Percentiles rank a stretch among this genome's conserved stretches.
Evolutionary conservation across 306 rosid species (phyloP).

Genomic region (Prosopis cineraria): DNA sequence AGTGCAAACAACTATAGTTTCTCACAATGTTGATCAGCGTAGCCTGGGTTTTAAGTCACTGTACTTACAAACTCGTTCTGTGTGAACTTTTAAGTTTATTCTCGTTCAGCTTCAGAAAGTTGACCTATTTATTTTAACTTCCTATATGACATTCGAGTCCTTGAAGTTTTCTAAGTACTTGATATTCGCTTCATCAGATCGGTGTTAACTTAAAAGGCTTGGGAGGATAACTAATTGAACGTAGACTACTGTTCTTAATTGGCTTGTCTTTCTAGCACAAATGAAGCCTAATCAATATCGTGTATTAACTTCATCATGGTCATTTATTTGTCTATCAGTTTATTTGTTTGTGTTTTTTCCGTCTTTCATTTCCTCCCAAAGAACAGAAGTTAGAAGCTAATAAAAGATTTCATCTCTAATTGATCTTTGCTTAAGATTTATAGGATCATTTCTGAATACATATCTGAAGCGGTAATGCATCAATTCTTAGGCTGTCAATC

Average conservation of each 20-base stretch:
- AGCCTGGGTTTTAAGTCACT: neutral
- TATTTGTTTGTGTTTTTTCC: neutral
- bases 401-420: neutral
- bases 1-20: slow-evolving; percentile 23
- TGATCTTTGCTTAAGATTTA: slow-evolving; percentile 4
- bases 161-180: neutral
- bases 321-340: neutral
- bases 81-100: slow-evolving; percentile 3
- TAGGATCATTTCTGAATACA: neutral
- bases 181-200: neutral
- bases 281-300: neutral
- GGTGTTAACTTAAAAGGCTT: neutral
- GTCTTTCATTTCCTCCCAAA: neutral
- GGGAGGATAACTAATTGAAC: slow-evolving; percentile 9
- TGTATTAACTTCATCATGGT: slow-evolving; percentile 4
- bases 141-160: neutral
- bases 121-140: neutral
- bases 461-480: neutral
- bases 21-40: slow-evolving; percentile 9
- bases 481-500: slow-evolving; percentile 4
- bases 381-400: neutral
- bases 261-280: neutral
- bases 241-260: neutral
- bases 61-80: neutral
- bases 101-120: neutral